A percentile compares a stretch with the other conserved stretches of the same genome.
phyloP scores from a whole-genome alignment of 129 eudicot species.

The Erigeron canadensis region DNA sequence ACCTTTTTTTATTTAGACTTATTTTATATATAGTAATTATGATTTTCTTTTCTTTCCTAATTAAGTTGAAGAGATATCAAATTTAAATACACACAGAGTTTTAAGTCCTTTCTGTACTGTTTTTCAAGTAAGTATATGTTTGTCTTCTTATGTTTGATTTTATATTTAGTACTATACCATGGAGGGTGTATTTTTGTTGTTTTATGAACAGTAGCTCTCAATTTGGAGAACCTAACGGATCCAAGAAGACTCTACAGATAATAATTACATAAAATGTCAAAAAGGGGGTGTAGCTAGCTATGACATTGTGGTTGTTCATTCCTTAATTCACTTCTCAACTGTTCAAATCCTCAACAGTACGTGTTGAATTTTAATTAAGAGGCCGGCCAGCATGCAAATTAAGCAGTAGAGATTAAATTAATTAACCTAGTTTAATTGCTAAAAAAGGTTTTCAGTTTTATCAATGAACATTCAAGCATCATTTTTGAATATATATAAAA shows the following conservation, averaged over 20 bases:
- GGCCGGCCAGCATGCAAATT: too few relatives aligned
- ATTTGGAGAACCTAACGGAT: conserved; percentile 29
- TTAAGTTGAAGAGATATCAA: conserved; percentile 16
- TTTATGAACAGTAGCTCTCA: conserved; percentile 27
- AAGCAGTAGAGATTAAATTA: too few relatives aligned
- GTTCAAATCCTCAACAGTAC: conserved; percentile 15
- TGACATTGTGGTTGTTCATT: conserved; percentile 31
- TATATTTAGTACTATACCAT: conserved; percentile 13
- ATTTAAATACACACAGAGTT: not conserved
- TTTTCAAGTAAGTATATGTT: conserved; percentile 16
- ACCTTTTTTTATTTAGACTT: not conserved
- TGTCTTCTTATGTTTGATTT: conserved; percentile 18
- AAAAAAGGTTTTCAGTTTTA: too few relatives aligned
- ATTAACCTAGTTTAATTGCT: too few relatives aligned
- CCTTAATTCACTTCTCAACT: conserved; percentile 20
- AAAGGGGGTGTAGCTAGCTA: not conserved
- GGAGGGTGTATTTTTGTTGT: conserved; percentile 13
- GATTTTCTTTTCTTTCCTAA: not conserved
- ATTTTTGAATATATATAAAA: not conserved
- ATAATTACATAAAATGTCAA: conserved; percentile 21
- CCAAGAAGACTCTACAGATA: conserved; percentile 19
- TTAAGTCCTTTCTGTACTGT: conserved; percentile 12
- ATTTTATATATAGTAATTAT: not conserved
- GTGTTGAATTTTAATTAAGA: not conserved
- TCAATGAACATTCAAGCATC: conserved; percentile 10